Evolutionary conservation across 75 land plant genomes (phyloP), one percentile per base, ranked within the genome.

Genomic region (Gnetum montanum): DNA sequence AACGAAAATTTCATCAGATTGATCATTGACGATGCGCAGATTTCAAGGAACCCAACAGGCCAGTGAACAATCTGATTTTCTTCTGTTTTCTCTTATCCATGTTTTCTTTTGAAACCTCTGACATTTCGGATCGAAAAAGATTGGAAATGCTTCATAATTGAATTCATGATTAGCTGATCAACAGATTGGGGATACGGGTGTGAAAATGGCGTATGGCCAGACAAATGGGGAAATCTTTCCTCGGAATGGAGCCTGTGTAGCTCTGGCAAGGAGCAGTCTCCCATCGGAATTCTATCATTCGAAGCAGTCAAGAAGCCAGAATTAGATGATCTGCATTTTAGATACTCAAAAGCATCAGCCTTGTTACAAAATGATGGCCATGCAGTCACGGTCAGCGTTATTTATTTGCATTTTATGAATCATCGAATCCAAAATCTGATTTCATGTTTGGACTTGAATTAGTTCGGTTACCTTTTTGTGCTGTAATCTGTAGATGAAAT

Each of bases 401-500:
- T 5, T 41, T 15, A 41, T 41, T 15, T 15, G 43, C 43, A 15
- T 41, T 18, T 15, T 18, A 15, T 41, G 1, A 15, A 15, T n/a
- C n/a, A n/a, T n/a, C n/a, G n/a, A n/a, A n/a, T n/a, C n/a, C n/a
- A n/a, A n/a, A n/a, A n/a, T n/a, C n/a, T n/a, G n/a, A n/a, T n/a
- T n/a, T n/a, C n/a, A n/a, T n/a, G 0, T 16, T 41, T 41, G 13
- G 43, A 18, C 43, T 12, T 26, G 28, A 23, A 20, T 54, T 16
- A 50, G 25, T 15, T 30, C 30, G 16, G 25, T 63, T 23, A 4
- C 31, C 31, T 29, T 50, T 11, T 8, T 30, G 43, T 23, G 20
- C 16, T 59, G 13, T 47, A 25, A 26, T 15, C 36, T 63, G 28
- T 49, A 69, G 72, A 8, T 69, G 38, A 43, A 64, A 34, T 69